Base-by-base conservation (phyloP, 192 early-diverging fungal genomes). In the Entophlyctis luteolus region DNA sequence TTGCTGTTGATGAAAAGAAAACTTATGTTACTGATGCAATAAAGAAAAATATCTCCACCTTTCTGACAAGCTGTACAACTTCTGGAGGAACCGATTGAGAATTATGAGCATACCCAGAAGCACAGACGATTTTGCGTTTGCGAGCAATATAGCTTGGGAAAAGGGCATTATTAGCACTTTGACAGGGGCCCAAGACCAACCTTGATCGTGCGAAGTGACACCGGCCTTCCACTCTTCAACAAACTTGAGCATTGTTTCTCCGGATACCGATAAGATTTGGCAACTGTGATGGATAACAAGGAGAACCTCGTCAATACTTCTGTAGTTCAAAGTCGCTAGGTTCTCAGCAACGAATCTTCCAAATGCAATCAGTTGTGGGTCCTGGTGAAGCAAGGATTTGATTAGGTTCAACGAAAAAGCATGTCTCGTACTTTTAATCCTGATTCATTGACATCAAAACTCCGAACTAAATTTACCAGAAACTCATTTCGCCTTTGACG, bases 301-400 rank as follows among this genome's bases (percentile, higher is more conserved):
- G 23, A 93, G 66, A 16, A 94, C 82, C 76, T 98, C 95, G 36
- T 93, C 94, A 38, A 84, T 75, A 14, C 81, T 84, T 68, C 88
- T 89, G 70, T 86, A 94, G 54, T 93, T 84, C 8, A 98, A 72
- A 1, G 87, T 77, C 0, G 93, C 84, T 27, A 96, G 63, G 71
- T 88, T 93, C 55, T 96, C 94, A 0, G 88, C 91, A 3, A 94
- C 72, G 79, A 94, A 98, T 36, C 86, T 77, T 23, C 74, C 77
- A 52, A 86, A 89, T 2, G 31, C 28, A 63, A 63, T 63, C 0
- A 32, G 20, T 33, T 48, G 12, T 3, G 48, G 20, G 33, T 63
- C 62, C 27, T 74, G 67, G 10, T 86, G 65, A 65, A 89, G 31
- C 4, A 66, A 32, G 32, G 36, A 20, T 12, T 59, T 18, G 58